Evolutionary conservation across 2,329 filamentous ascomycete species (phyloP).

Genomic region (Colletotrichum sublineola): DNA sequence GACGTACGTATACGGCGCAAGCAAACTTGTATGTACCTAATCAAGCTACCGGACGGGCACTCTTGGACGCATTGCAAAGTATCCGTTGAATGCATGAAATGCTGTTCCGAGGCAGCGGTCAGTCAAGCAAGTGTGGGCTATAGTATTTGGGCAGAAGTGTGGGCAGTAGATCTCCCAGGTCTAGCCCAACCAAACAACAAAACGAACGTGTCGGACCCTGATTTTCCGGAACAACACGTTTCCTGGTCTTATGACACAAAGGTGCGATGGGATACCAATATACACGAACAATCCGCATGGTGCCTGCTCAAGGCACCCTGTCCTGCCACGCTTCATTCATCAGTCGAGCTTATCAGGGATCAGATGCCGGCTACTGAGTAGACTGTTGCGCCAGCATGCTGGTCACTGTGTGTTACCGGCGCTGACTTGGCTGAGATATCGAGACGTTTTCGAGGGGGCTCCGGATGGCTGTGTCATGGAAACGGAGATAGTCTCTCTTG

Average conservation of each 20-base stretch:
- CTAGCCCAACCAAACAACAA: conserved; percentile 17
- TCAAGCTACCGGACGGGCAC: not conserved
- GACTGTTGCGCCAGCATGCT: conserved; percentile 13
- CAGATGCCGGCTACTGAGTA: conserved; percentile 3
- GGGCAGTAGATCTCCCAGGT: conserved; percentile 7
- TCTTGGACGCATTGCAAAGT: not conserved
- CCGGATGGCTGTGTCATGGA: not conserved
- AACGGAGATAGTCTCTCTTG: not conserved
- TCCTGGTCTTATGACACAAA: conserved; percentile 2
- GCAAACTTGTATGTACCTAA: not conserved
- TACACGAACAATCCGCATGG: not conserved
- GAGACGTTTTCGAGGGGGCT: not conserved
- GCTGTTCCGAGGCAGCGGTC: conserved; percentile 29
- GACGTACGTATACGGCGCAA: not conserved
- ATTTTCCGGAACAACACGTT: conserved; percentile 15
- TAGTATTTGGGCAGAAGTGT: not conserved
- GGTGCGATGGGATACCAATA: not conserved
- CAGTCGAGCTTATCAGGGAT: conserved; percentile 2
- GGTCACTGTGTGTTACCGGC: not conserved
- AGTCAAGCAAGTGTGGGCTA: conserved; percentile 28
- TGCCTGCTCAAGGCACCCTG: conserved; percentile 1
- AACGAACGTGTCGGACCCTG: conserved; percentile 21
- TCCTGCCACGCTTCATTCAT: conserved; percentile 11
- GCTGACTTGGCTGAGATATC: not conserved
- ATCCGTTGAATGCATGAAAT: not conserved